Conservation (phyloP, 768 basidiomycete genomes). For the Vishniacozyma victoriae region DNA sequence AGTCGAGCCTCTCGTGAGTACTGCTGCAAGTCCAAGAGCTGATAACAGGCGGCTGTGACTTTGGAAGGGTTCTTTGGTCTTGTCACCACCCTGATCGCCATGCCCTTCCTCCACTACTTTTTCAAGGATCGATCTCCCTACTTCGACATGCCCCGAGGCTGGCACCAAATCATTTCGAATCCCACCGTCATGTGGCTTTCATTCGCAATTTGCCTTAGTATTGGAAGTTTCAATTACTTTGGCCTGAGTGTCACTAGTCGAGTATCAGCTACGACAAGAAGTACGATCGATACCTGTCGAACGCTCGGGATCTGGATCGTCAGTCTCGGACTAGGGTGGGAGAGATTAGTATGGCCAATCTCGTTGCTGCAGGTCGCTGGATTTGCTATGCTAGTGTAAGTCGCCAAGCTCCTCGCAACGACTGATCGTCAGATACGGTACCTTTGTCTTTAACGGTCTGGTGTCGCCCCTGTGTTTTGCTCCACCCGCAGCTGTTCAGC, state of each 20-base stretch:
- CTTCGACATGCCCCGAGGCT: constrained; percentile 86
- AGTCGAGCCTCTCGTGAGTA: constrained; percentile 68
- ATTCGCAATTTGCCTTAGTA: constrained; percentile 67
- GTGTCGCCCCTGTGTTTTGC: constrained; percentile 63
- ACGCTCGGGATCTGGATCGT: constrained; percentile 90
- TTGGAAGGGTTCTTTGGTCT: constrained; percentile 90
- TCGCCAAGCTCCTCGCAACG: constrained; percentile 22
- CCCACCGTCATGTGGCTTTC: constrained; percentile 64
- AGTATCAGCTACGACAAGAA: constrained; percentile 83
- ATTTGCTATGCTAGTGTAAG: constrained; percentile 84
- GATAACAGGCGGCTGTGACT: constrained; percentile 64
- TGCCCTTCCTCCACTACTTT: constrained; percentile 62
- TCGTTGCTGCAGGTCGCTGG: constrained; percentile 75
- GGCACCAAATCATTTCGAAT: constrained; percentile 76
- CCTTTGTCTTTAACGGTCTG: constrained; percentile 89
- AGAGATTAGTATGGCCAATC: constrained; percentile 71
- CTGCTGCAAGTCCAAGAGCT: not conserved
- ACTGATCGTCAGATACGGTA: constrained; percentile 63
- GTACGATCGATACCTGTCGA: constrained; percentile 84
- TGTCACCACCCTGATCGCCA: constrained; percentile 66
- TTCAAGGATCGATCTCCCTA: constrained; percentile 47
- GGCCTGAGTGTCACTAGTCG: constrained; percentile 86
- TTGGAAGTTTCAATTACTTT: constrained; percentile 80
- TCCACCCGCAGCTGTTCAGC: constrained; percentile 49
- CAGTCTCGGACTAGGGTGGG: constrained; percentile 85